Evolutionary conservation across 2,329 filamentous ascomycete species (phyloP).

Genomic region (Beauveria asiatica): DNA sequence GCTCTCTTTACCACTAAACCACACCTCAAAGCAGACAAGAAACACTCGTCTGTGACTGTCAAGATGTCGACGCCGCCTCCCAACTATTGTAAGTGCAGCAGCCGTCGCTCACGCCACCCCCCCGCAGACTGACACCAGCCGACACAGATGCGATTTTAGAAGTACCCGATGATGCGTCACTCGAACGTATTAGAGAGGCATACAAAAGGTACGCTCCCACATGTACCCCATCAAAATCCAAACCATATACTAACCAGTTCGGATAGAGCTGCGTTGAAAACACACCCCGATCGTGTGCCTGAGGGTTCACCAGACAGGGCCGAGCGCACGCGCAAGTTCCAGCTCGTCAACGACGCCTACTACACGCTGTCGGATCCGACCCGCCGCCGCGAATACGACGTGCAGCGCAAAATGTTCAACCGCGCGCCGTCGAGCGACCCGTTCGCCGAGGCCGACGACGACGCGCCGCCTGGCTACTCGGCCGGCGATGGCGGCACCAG

Average conservation of each 20-base stretch:
- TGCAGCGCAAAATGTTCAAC: slow-evolving; percentile 38
- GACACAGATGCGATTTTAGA: slow-evolving; percentile 58
- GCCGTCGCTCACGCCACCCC: neutral
- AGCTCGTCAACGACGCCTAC: slow-evolving; percentile 88
- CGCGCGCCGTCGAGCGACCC: slow-evolving; percentile 28
- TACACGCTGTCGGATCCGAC: slow-evolving; percentile 76
- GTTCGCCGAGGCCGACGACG: slow-evolving; percentile 38
- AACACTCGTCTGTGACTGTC: neutral
- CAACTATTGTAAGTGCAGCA: slow-evolving; percentile 40
- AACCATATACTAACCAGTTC: slow-evolving; percentile 13
- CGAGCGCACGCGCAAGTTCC: slow-evolving; percentile 77
- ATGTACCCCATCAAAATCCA: neutral
- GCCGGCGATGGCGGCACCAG: slow-evolving; percentile 24
- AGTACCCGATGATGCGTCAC: slow-evolving; percentile 58
- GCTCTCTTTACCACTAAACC: neutral
- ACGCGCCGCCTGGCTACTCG: slow-evolving; percentile 33
- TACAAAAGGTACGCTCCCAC: slow-evolving; percentile 62
- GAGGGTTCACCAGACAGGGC: slow-evolving; percentile 74
- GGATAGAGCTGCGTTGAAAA: slow-evolving; percentile 72
- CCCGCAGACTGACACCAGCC: slow-evolving; percentile 4
- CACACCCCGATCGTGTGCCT: slow-evolving; percentile 86
- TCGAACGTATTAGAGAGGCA: slow-evolving; percentile 74
- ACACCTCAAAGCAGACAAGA: neutral
- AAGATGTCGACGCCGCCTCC: slow-evolving; percentile 29
- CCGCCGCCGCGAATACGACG: slow-evolving; percentile 77